Base-by-base conservation (phyloP, 352 stramenopile genomes). In the Phytophthora fragariae region DNA sequence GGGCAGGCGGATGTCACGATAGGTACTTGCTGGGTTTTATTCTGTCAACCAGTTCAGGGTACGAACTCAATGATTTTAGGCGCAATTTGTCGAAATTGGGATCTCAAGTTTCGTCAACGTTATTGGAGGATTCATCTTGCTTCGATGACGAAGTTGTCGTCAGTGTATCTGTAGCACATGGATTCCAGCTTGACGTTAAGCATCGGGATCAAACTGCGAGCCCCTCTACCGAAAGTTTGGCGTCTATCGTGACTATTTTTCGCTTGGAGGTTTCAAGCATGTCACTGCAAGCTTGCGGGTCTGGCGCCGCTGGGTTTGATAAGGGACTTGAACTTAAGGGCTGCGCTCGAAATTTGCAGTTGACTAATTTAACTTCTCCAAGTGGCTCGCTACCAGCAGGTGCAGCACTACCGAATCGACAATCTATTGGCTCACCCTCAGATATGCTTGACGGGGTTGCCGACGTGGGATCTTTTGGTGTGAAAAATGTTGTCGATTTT, bases 401-500 rank as follows among this genome's bases (percentile, higher is more conserved):
- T 55, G 65, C 68, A 31, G 57, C 24, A 5, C 81, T 94, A 75
- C 80, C 84, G 11, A 92, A 96, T 73, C 84, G 85, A 14, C 82
- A 86, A 70, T 86, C 84, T 49, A 85, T 96, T 65, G 87, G 84
- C 15, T 93, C 89, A 6, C 84, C 86, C 50, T 82, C 85, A 66
- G 75, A 80, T 7, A 87, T 83, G 29, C 37, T 86, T 24, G 68
- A 79, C 3, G 71, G 72, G 29, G 74, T 72, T 54, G 68, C 61
- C 54, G 84, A 89, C 27, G 72, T 80, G 37, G 77, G 74, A 10
- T 77, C 80, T 10, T 82, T 91, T 64, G 82, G 82, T 17, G 68
- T 82, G 29, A 91, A 89, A 60, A 95, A 93, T 66, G 77, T 85
- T 7, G 66, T 95, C 21, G 88, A 95, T 41, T 93, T 95, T 61